phyloP scores from a whole-genome alignment of 1,139 yeast genomes.

The Tardiomyces digboiensis region DNA sequence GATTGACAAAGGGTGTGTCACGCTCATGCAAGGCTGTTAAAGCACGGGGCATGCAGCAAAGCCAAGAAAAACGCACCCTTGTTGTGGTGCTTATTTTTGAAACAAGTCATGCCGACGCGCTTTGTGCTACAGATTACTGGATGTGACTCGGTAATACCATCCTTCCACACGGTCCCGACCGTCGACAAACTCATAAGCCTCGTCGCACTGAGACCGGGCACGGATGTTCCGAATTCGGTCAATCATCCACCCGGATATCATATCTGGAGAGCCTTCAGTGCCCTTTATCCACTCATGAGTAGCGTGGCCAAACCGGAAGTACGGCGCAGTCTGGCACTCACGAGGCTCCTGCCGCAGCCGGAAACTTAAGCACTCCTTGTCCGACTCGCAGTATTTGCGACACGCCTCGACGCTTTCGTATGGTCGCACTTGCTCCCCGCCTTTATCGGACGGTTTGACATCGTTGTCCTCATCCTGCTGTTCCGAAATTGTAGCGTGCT shows the following conservation, averaged over 20 bases:
- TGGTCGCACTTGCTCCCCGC: not conserved
- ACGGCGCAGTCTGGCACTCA: constrained; percentile 1
- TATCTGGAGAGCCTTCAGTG: not conserved
- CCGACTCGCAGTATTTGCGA: not conserved
- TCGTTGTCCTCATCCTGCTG: constrained; percentile 1
- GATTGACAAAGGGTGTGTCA: too few relatives aligned
- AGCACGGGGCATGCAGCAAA: too few relatives aligned
- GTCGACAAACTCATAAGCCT: not conserved
- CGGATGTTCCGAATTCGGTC: not conserved
- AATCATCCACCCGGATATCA: not conserved
- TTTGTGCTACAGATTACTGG: too few relatives aligned
- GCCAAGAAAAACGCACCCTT: too few relatives aligned
- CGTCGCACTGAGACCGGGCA: not conserved
- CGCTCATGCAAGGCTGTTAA: too few relatives aligned
- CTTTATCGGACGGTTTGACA: not conserved
- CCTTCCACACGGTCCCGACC: not conserved
- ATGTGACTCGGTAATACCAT: not conserved
- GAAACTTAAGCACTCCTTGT: not conserved
- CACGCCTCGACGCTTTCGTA: constrained; percentile 1
- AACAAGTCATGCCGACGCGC: too few relatives aligned
- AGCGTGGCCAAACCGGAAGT: not conserved
- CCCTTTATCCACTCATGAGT: not conserved
- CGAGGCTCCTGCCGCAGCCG: not conserved
- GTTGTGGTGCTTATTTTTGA: too few relatives aligned
- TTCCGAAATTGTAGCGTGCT: not conserved